These are phyloP conservation scores for Ilex asprella DNA, from an alignment of 257 asterid genomes.

Conservation along the genomic window DNA sequence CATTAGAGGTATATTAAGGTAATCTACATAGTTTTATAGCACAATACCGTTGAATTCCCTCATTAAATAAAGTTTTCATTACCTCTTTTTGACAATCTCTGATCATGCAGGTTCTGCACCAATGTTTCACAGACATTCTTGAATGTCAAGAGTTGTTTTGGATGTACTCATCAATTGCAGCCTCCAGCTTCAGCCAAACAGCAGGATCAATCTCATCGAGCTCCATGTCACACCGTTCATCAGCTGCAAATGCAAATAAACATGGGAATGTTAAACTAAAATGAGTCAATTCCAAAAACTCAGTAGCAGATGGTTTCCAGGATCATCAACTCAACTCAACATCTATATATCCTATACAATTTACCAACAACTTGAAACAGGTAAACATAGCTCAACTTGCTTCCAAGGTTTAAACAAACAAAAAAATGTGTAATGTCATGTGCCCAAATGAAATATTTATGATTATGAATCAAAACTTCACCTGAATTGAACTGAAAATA, in stretches of 20 bases:
- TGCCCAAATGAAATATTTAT: background rate
- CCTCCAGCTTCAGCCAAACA: slow-evolving; percentile 77
- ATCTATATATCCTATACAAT: too few species aligned
- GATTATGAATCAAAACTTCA: slow-evolving; percentile 18
- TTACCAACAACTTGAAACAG: too few species aligned
- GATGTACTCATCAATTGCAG: slow-evolving; percentile 79
- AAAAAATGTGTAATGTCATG: too few species aligned
- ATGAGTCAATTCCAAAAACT: background rate
- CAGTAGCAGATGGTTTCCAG: too few species aligned
- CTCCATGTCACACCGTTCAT: slow-evolving; percentile 98
- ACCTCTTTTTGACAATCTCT: slow-evolving; percentile 40
- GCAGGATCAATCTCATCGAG: slow-evolving; percentile 98
- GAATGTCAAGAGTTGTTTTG: slow-evolving; percentile 54
- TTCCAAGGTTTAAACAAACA: too few species aligned
- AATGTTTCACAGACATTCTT: slow-evolving; percentile 71
- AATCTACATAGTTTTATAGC: too few species aligned
- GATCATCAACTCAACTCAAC: too few species aligned
- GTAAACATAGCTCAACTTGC: too few species aligned
- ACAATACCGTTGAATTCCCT: too few species aligned
- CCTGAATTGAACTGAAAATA: slow-evolving; percentile 99
- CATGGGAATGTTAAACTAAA: background rate
- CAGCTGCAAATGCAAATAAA: slow-evolving; percentile 45
- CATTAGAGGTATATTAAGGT: too few species aligned
- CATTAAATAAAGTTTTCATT: too few species aligned
- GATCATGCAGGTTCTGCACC: slow-evolving; percentile 71